Evolutionary conservation across 345 rosid species (phyloP), one percentile per base, ranked within the genome.

Genomic region (Diplotaxis tenuifolia): DNA sequence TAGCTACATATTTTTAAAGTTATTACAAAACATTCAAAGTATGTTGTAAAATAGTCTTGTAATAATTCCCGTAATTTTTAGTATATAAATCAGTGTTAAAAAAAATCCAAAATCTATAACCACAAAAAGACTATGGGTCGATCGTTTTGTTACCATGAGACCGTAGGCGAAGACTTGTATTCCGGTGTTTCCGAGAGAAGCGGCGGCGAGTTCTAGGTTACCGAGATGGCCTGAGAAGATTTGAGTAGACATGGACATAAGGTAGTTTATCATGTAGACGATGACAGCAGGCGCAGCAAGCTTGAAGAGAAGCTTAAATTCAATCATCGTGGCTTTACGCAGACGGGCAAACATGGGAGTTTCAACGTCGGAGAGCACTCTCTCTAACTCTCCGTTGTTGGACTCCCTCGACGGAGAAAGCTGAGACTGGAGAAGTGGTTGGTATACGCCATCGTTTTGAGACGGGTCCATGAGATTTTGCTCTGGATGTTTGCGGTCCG

Each of bases 131-230:
- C n/a, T n/a, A n/a, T n/a, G n/a, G n/a, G n/a, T 5, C 21, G 29
- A 54, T 22, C 4, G 22, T 54, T 22, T 27, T 3, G 10, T 25
- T 56, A 74, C 79, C 79, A 75, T 53, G 74, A 75, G 79, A 53
- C 79, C 79, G 31, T 62, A 75, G 6, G 79, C 79, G 62, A 87
- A 80, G 12, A 83, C 21, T 76, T 87, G 86, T 65, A 87, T 76
- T 54, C 88, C 87, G 25, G 82, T 82, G 80, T 85, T 87, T 23
- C 91, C 91, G 0, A 87, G 84, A 25, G 88, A 87, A 55, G 84
- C 81, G 32, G 82, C 88, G 10, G 86, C 87, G 7, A 84, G 91
- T 58, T 87, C 82, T 10, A 85, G 84, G 74, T 82, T 85, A 4
- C 86, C 87, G 31, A 87, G 88, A 34, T 82, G 88, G 56, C 91